A percentile compares a stretch with the other conserved stretches of the same genome.
phyloP scores from a whole-genome alignment of 768 basidiomycete genomes.

The Leccinum rimulosum region DNA sequence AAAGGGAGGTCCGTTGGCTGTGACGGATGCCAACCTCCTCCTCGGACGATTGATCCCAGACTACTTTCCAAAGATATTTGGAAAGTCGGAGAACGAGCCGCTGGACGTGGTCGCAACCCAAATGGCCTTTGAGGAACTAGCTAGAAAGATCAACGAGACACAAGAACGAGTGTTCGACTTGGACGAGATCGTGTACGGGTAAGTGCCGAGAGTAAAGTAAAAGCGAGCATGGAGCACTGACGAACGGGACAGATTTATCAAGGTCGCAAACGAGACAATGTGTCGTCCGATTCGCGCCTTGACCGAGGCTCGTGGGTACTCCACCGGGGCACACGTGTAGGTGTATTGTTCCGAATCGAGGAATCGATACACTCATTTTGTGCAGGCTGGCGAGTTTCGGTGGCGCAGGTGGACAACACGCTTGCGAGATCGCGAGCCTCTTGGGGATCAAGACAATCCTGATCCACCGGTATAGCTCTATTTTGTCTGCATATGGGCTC shows the following conservation, averaged over 20 bases:
- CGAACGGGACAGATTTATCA: constrained; percentile 67
- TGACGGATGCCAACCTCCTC: constrained; percentile 90
- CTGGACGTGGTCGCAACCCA: constrained; percentile 73
- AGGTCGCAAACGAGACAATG: constrained; percentile 97
- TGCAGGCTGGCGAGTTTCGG: constrained; percentile 80
- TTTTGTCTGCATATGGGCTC: constrained; percentile 92
- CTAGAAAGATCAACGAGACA: constrained; percentile 65
- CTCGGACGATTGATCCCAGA: constrained; percentile 87
- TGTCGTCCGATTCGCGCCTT: constrained; percentile 87
- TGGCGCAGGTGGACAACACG: constrained; percentile 89
- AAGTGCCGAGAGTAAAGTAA: constrained; percentile 16
- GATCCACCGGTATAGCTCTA: constrained; percentile 89
- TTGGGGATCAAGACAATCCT: constrained; percentile 86
- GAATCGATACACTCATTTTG: neutral
- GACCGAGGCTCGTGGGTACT: constrained; percentile 87
- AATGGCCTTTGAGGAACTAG: constrained; percentile 63
- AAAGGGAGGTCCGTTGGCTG: constrained; percentile 88
- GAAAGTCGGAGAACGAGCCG: constrained; percentile 81
- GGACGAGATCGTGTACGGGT: constrained; percentile 92
- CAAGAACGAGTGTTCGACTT: constrained; percentile 58
- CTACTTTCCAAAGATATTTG: constrained; percentile 95
- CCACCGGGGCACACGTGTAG: constrained; percentile 71
- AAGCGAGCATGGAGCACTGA: neutral
- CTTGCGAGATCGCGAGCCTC: constrained; percentile 85
- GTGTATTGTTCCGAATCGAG: constrained; percentile 7